A percentile compares a stretch with the other conserved stretches of the same genome.
Conservation (phyloP, 176 grass and related monocot species). For the Bolboschoenus planiculmis region DNA sequence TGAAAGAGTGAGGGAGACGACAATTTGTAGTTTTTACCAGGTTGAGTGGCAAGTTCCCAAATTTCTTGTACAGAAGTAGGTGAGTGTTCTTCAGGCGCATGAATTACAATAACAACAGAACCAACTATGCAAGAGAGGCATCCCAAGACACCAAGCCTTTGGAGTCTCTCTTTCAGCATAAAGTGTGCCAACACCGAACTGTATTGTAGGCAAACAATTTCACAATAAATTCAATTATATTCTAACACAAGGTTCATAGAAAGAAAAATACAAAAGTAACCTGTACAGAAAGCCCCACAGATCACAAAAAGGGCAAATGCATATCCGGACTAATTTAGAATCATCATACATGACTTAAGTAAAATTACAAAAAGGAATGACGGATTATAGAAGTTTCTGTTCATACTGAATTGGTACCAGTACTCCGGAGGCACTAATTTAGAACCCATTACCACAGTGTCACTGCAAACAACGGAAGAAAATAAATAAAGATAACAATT, state of each 20-base stretch:
- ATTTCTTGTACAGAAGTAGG: slow-evolving; percentile 77
- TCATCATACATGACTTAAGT: neutral
- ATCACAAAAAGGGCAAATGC: neutral
- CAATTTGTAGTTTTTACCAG: slow-evolving; percentile 31
- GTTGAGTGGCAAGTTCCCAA: slow-evolving; percentile 79
- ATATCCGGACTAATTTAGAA: neutral
- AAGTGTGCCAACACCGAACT: slow-evolving; percentile 62
- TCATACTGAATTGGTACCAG: neutral
- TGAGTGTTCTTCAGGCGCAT: slow-evolving; percentile 74
- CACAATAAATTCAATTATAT: neutral
- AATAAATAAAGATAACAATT: neutral
- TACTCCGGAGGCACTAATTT: neutral
- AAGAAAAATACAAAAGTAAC: neutral
- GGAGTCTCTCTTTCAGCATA: slow-evolving; percentile 70
- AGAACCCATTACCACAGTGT: neutral
- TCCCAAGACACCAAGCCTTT: slow-evolving; percentile 71
- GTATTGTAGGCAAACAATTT: slow-evolving; percentile 7
- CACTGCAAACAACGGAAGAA: neutral
- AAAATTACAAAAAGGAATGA: neutral
- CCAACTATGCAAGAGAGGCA: slow-evolving; percentile 89
- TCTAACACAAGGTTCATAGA: neutral
- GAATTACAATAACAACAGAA: slow-evolving; percentile 84
- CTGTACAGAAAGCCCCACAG: neutral
- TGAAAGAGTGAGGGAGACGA: neutral
- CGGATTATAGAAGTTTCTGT: neutral